Evolutionary conservation across 805 yeast genomes (phyloP).

Genomic region (Sugiyamaella smithiae): DNA sequence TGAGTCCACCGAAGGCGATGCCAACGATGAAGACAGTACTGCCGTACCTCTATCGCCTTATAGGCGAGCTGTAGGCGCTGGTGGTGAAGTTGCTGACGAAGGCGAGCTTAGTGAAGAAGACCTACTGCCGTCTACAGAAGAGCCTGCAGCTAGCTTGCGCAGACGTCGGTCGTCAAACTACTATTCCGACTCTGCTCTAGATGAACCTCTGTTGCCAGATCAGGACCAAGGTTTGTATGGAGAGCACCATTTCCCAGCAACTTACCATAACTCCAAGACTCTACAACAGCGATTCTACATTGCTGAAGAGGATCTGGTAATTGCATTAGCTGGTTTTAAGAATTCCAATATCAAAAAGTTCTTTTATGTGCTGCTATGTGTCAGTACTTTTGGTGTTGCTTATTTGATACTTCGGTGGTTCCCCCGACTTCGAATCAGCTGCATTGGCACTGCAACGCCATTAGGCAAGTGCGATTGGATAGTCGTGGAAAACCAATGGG

Average conservation of each 20-base stretch:
- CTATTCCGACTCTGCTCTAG: constrained; percentile 21
- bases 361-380: constrained; percentile 53
- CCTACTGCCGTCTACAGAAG: constrained; percentile 3
- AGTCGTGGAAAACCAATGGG: constrained; percentile 90
- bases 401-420: constrained; percentile 81
- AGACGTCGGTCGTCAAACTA: constrained; percentile 20
- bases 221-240: constrained; percentile 6
- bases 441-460: constrained; percentile 64
- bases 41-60: constrained; percentile 3
- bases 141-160: not conserved
- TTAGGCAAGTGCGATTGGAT: constrained; percentile 89
- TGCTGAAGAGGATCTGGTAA: constrained; percentile 92
- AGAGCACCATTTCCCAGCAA: constrained; percentile 13
- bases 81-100: not conserved
- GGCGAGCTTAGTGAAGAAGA: not conserved
- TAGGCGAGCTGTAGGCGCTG: not conserved
- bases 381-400: constrained; percentile 64
- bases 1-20: not conserved
- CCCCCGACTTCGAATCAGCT: constrained; percentile 66
- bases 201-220: constrained; percentile 21
- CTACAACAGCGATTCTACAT: constrained; percentile 75
- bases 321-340: constrained; percentile 89
- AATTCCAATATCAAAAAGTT: constrained; percentile 47
- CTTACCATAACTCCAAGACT: constrained; percentile 26
- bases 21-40: not conserved